Evolutionary conservation across 371 early-diverging fungal species (phyloP), one percentile per base, ranked within the genome.

Genomic region (Mortierella sp.): DNA sequence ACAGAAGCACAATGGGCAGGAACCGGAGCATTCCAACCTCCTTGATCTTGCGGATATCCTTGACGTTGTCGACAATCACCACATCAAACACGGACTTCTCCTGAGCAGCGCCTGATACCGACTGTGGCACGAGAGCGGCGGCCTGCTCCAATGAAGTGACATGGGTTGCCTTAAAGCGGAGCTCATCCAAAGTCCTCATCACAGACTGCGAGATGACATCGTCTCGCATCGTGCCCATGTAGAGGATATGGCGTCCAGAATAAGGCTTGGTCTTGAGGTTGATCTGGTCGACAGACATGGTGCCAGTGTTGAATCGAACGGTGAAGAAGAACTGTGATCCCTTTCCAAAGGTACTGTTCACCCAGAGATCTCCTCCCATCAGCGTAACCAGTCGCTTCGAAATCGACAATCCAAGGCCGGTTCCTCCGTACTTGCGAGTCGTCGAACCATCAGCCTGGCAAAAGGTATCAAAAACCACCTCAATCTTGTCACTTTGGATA

Each of bases 401-500:
- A 53, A 97, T 96, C 16, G 94, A 93, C 55, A 97, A 87, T 0
- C 98, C 98, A 19, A 97, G 89, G 1, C 97, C 97, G 34, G 96
- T 95, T 28, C 96, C 97, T 43, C 95, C 95, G 79, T 94, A 96
- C 86, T 94, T 94, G 75, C 96, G 94, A 26, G 95, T 95, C 2
- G 96, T 96, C 28, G 93, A 93, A 13, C 95, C 94, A 77, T 94
- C 95, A 2, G 95, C 97, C 82, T 96, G 96, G 69, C 93, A 89
- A 84, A 95, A 97, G 8, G 95, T 95, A 69, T 94, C 93, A 81
- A 97, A 97, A 28, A 97, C 93, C 28, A 92, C 88, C 69, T 91
- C 88, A 64, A 94, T 88, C 79, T 93, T 95, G 71, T 95, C 94
- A 55, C 92, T 90, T 67, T 93, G 89, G 77, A 97, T 96, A n/a